Conservation (phyloP, 495 filamentous ascomycete genomes). For the Delitschia confertaspora region DNA sequence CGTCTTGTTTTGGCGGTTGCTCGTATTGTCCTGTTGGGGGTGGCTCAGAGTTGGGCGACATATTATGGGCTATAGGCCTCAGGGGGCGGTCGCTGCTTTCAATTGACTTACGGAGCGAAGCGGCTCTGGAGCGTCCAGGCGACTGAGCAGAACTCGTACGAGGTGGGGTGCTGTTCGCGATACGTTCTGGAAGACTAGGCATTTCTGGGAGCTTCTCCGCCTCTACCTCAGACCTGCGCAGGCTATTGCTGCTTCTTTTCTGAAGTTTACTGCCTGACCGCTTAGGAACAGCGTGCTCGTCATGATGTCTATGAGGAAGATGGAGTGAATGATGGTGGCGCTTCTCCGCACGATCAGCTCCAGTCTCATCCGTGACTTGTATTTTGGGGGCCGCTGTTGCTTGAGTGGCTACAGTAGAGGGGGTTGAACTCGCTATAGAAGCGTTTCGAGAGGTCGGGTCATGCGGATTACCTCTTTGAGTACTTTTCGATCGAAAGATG, state of each 20-base stretch:
- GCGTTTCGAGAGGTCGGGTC: constrained; percentile 6
- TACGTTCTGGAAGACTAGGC: constrained; percentile 10
- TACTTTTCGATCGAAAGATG: constrained; percentile 51
- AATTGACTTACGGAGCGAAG: constrained; percentile 20
- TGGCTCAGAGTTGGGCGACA: constrained; percentile 38
- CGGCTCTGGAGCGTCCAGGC: constrained; percentile 13
- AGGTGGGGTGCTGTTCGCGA: constrained; percentile 13
- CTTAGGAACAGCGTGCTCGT: constrained; percentile 8
- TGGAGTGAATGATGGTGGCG: constrained; percentile 27
- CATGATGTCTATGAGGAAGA: constrained; percentile 28
- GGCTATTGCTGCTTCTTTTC: constrained; percentile 23
- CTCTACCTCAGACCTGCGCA: constrained; percentile 16
- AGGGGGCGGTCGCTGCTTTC: constrained; percentile 34
- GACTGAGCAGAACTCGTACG: constrained; percentile 12
- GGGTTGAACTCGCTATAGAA: constrained; percentile 19
- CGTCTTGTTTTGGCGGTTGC: constrained; percentile 46
- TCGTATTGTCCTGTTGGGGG: constrained; percentile 40
- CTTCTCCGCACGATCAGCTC: constrained; percentile 20
- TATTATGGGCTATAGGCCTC: constrained; percentile 44
- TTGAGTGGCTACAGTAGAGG: constrained; percentile 26
- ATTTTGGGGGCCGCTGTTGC: constrained; percentile 28
- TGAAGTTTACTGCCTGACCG: constrained; percentile 21
- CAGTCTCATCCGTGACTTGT: constrained; percentile 36
- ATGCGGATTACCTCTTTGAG: constrained; percentile 20
- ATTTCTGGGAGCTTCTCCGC: constrained; percentile 6